phyloP scores from a whole-genome alignment of 1,139 yeast genomes.

The Zygotorulaspora mrakii region DNA sequence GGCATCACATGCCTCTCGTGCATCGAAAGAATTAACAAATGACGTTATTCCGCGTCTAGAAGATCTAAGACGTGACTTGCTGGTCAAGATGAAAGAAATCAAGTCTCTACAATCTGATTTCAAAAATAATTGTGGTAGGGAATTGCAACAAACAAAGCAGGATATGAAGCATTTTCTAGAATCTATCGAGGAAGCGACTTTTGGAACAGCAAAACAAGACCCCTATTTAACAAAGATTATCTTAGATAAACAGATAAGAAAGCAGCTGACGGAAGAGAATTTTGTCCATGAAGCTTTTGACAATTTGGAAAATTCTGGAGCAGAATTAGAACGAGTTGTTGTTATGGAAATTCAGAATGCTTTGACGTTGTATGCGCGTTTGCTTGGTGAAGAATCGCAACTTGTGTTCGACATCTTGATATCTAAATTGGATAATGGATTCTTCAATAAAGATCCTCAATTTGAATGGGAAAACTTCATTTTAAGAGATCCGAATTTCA shows the following conservation, averaged over 20 bases:
- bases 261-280: slow-evolving; percentile 79
- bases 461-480: slow-evolving; percentile 90
- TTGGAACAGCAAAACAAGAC: slow-evolving; percentile 47
- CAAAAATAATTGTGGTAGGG: slow-evolving; percentile 67
- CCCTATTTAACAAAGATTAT: slow-evolving; percentile 73
- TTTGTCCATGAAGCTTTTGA: slow-evolving; percentile 82
- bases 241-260: slow-evolving; percentile 72
- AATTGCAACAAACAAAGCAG: slow-evolving; percentile 57
- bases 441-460: slow-evolving; percentile 69
- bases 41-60: slow-evolving; percentile 80
- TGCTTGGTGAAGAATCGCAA: slow-evolving; percentile 65
- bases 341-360: slow-evolving; percentile 83
- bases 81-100: slow-evolving; percentile 84
- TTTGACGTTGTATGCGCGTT: slow-evolving; percentile 63
- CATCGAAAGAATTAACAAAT: slow-evolving; percentile 66
- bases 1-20: slow-evolving; percentile 60
- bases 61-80: slow-evolving; percentile 74
- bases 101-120: slow-evolving; percentile 78
- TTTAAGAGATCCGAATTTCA: slow-evolving; percentile 68
- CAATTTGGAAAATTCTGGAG: slow-evolving; percentile 83
- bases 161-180: slow-evolving; percentile 49
- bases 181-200: slow-evolving; percentile 43
- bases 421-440: slow-evolving; percentile 67
- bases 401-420: slow-evolving; percentile 61
- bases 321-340: slow-evolving; percentile 83